These are phyloP conservation scores for Tolypocladium pustulatum DNA, from an alignment of 2,329 filamentous ascomycete species.

Conservation along the genomic window DNA sequence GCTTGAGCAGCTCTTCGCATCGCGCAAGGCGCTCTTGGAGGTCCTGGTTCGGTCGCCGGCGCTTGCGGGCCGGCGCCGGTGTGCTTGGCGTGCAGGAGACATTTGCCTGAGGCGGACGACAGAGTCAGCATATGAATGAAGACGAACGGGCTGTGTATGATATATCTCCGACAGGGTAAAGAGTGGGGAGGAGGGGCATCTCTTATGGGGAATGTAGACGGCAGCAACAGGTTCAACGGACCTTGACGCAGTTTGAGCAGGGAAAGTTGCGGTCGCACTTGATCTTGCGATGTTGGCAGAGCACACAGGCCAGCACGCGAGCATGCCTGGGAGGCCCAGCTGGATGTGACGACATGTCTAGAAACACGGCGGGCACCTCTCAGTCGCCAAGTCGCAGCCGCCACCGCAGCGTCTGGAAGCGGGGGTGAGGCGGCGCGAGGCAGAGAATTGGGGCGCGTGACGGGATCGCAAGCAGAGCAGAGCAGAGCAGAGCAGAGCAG, in stretches of 20 bases:
- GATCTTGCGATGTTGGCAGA: slow-evolving; percentile 53
- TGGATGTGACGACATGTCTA: slow-evolving; percentile 20
- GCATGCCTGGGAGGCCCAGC: slow-evolving; percentile 25
- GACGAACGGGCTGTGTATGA: not conserved
- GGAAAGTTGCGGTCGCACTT: slow-evolving; percentile 50
- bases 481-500: not conserved
- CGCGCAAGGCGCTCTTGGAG: slow-evolving; percentile 49
- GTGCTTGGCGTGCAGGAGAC: slow-evolving; percentile 50
- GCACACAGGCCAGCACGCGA: slow-evolving; percentile 41
- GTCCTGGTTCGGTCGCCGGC: slow-evolving; percentile 49
- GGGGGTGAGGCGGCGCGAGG: not conserved
- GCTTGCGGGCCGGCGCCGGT: slow-evolving; percentile 48
- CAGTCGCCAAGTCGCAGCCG: slow-evolving; percentile 17
- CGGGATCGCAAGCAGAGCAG: not conserved
- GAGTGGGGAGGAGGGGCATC: not conserved
- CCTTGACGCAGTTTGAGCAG: slow-evolving; percentile 51
- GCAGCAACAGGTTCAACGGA: slow-evolving; percentile 16
- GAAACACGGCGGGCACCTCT: slow-evolving; percentile 4
- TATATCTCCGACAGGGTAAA: not conserved
- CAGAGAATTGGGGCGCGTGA: not conserved
- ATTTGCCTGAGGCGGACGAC: slow-evolving; percentile 34
- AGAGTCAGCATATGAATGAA: slow-evolving; percentile 3
- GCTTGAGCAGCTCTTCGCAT: slow-evolving; percentile 47
- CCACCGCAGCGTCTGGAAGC: not conserved
- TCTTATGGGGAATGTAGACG: not conserved